Base-by-base conservation (phyloP, 768 basidiomycete genomes). In the Rickenella mellea region DNA sequence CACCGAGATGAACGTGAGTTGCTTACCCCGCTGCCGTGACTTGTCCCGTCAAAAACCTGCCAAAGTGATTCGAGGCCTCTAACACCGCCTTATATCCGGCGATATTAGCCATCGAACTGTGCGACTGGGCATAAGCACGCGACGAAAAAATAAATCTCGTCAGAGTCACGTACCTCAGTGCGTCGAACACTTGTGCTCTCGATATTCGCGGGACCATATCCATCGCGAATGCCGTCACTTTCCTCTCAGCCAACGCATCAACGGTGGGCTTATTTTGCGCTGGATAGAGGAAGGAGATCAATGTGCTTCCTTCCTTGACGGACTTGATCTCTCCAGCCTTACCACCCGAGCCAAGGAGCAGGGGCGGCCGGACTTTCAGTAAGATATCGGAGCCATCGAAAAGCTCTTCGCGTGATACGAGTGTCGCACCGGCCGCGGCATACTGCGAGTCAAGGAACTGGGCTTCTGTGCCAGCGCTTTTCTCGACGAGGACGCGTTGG, bases 71-170 rank as follows among this genome's bases (percentile, higher is more conserved):
- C 20, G 87, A 85, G 24, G 89, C 89, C 59, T 92, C 89, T 55
- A 92, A 60, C 36, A 92, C 87, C 29, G 89, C 89, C 59, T 92
- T 89, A 60, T 92, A 92, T 10, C 89, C 89, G n/a, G 87, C 76
- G 30, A 89, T 91, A 55, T 91, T 92, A n/a, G 83, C 80, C 89
- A 92, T 92, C 20, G 87, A 90, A 53, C 89, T 89, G 27, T 22
- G 25, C 22, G 12, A 33, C 22, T 28, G 12, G 24, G 27, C 15
- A 30, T 40, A 11, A 29, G 40, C 38, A 25, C 27, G 38, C 37
- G 40, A 25, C 10, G 14, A 11, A 39, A 8, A 29, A 24, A 21
- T 46, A 26, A 42, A 12, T 20, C 28, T 48, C 42, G 27, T 33
- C n/a, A n/a, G n/a, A n/a, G n/a, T n/a, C n/a, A 42, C 59, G 48